Conservation (phyloP, 768 basidiomycete species). For the Lentinula sp. region DNA sequence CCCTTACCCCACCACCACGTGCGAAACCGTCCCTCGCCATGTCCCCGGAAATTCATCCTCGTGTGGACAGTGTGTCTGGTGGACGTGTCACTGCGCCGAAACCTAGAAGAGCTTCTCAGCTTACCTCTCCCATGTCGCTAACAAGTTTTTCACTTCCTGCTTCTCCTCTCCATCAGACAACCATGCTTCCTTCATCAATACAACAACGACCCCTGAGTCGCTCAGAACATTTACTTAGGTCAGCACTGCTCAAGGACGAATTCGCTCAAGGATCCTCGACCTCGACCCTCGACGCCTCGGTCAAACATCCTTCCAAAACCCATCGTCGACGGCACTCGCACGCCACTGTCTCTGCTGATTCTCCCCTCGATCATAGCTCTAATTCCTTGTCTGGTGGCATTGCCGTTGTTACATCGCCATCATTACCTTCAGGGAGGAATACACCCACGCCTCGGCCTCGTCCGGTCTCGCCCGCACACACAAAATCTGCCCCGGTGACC, state of each 20-base stretch:
- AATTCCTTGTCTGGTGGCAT: not conserved
- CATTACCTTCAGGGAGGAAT: not conserved
- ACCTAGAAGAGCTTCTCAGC: not conserved
- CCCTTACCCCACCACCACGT: not conserved
- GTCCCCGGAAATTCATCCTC: not conserved
- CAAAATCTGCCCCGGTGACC: not conserved
- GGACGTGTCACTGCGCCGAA: not conserved
- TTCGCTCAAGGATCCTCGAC: not conserved
- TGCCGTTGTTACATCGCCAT: not conserved
- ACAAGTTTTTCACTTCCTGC: not conserved
- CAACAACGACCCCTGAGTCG: not conserved
- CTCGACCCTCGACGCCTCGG: not conserved
- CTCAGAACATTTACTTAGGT: conserved; percentile 1
- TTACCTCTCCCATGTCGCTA: not conserved
- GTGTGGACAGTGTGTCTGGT: conserved; percentile 1
- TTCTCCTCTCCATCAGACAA: not conserved
- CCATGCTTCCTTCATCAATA: not conserved
- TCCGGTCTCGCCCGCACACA: conserved; percentile 1
- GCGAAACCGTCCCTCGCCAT: conserved; percentile 1
- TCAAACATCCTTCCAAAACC: not conserved
- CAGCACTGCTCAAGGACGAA: conserved; percentile 1
- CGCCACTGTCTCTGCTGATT: not conserved
- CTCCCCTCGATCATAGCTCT: not conserved
- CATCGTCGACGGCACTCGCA: conserved; percentile 1
- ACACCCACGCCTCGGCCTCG: not conserved